These are phyloP conservation scores for Ceratocystiopsis minuta DNA, from an alignment of 2,329 filamentous ascomycete genomes.

Conservation along the genomic window DNA sequence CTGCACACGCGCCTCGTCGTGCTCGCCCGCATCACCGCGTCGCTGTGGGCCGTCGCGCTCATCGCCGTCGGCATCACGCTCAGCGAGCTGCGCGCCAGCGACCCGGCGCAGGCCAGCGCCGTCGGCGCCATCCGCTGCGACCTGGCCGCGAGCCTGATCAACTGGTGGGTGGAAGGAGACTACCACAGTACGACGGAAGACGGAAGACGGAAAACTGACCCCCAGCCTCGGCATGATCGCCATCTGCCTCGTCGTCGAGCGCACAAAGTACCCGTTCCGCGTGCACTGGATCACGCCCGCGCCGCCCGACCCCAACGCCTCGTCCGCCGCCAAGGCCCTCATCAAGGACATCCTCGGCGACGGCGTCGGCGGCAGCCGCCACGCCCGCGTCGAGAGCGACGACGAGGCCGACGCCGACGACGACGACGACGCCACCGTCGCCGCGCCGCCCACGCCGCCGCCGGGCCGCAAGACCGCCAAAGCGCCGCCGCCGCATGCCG, in stretches of 20 bases:
- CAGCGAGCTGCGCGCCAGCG: not conserved
- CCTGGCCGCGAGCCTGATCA: conserved; percentile 5
- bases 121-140: conserved; percentile 2
- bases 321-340: conserved; percentile 4
- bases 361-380: not conserved
- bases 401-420: no score
- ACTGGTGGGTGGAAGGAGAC: conserved; percentile 1
- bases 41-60: conserved; percentile 14
- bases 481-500: no score
- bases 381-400: no score
- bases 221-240: conserved; percentile 4
- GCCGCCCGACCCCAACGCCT: conserved; percentile 1
- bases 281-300: conserved; percentile 11
- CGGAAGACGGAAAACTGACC: no score
- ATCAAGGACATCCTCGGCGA: conserved; percentile 5
- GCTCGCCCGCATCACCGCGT: conserved; percentile 12
- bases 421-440: no score
- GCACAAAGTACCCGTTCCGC: conserved; percentile 8
- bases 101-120: not conserved
- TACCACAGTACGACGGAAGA: no score
- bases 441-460: no score
- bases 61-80: conserved; percentile 13
- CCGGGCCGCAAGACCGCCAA: no score
- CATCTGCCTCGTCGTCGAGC: conserved; percentile 6
- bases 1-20: conserved; percentile 16